phyloP scores from a whole-genome alignment of 495 filamentous ascomycete genomes.

The Ascobolus immersus region DNA sequence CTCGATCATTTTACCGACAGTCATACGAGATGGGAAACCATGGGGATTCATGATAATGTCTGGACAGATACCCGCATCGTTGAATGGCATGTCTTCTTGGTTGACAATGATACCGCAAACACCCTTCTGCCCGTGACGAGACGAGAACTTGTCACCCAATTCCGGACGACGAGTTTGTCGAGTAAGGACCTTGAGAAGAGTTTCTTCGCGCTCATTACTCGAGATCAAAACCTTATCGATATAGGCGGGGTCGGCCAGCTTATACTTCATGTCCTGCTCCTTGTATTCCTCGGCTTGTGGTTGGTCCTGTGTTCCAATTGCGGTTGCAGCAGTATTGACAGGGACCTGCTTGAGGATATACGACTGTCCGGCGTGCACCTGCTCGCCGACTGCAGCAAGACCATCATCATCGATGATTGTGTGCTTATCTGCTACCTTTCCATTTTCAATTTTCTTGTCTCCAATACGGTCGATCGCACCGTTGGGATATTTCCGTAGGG shows the following conservation, averaged over 20 bases:
- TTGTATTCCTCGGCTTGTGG: conserved; percentile 29
- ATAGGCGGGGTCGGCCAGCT: conserved; percentile 56
- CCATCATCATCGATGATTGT: conserved; percentile 52
- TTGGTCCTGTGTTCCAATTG: conserved; percentile 3
- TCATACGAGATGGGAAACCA: conserved; percentile 99
- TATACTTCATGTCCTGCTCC: conserved; percentile 52
- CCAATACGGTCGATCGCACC: conserved; percentile 48
- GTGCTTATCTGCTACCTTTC: conserved; percentile 39
- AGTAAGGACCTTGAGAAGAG: conserved; percentile 71
- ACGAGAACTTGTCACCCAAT: conserved; percentile 94
- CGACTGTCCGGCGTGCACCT: conserved; percentile 45
- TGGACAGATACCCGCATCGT: conserved; percentile 63
- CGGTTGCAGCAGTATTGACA: conserved; percentile 37
- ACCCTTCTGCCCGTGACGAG: conserved; percentile 96
- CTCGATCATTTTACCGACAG: conserved; percentile 93
- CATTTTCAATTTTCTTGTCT: conserved; percentile 24
- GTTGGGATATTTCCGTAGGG: conserved; percentile 58
- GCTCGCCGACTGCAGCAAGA: conserved; percentile 54
- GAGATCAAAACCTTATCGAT: conserved; percentile 89
- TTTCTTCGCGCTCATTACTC: conserved; percentile 52
- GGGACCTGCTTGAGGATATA: conserved; percentile 75
- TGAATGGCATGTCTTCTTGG: conserved; percentile 92
- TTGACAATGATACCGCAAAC: conserved; percentile 88
- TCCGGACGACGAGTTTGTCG: conserved; percentile 83
- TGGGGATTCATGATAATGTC: conserved; percentile 99